Evolutionary conservation across 129 eudicot species (phyloP).

Genomic region (Pulicaria dysenterica): DNA sequence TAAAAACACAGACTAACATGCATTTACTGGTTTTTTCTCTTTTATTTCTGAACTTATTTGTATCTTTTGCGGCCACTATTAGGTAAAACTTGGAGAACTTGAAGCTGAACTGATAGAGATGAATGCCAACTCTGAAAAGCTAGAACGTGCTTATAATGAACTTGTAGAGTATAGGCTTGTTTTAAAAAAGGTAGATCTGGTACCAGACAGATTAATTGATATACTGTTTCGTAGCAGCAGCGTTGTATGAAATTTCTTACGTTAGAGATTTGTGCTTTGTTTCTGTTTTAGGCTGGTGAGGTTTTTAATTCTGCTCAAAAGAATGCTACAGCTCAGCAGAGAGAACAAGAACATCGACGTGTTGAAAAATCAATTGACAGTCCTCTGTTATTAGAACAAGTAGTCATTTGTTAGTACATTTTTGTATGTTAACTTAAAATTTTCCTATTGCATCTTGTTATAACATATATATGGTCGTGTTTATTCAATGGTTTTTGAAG

Average conservation of each 20-base stretch:
- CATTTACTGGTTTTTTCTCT: not conserved
- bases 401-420: constrained; percentile 28
- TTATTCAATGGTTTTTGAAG: constrained; percentile 33
- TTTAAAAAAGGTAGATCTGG: constrained; percentile 60
- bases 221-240: not conserved
- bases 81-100: constrained; percentile 75
- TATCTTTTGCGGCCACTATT: constrained; percentile 21
- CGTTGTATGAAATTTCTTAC: not conserved
- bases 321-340: constrained; percentile 59
- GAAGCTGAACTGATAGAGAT: constrained; percentile 79
- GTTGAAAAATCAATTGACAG: constrained; percentile 76
- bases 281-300: constrained; percentile 55
- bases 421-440: constrained; percentile 4
- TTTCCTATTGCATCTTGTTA: not conserved
- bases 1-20: constrained; percentile 18
- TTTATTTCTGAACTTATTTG: not conserved
- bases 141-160: constrained; percentile 71
- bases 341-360: constrained; percentile 46
- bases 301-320: constrained; percentile 64
- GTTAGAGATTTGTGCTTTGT: not conserved
- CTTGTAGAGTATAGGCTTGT: constrained; percentile 79
- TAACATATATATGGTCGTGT: not conserved
- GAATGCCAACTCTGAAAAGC: constrained; percentile 74
- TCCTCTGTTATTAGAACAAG: constrained; percentile 82
- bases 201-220: not conserved